phyloP scores from a whole-genome alignment of 345 rosid species.

The Combretum micranthum region DNA sequence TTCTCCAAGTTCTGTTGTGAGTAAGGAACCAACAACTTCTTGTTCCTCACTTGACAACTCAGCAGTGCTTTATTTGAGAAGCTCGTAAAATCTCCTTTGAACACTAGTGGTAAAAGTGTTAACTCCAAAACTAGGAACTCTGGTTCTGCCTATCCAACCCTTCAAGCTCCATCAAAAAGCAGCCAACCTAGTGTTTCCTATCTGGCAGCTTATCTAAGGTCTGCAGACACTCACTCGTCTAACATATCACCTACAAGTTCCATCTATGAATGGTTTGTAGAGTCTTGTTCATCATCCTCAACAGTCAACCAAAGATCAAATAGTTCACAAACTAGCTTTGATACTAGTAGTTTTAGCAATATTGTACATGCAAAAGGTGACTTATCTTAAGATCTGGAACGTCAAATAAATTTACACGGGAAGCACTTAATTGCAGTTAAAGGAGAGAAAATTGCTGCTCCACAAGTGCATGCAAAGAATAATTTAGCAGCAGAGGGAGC shows the following conservation, averaged over 20 bases:
- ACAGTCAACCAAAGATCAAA: constrained; percentile 42
- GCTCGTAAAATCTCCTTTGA: constrained; percentile 29
- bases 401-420: constrained; percentile 20
- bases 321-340: constrained; percentile 34
- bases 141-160: constrained; percentile 26
- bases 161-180: constrained; percentile 32
- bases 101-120: constrained; percentile 26
- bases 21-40: constrained; percentile 52
- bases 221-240: constrained; percentile 40
- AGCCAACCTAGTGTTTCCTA: constrained; percentile 26
- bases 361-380: constrained; percentile 12
- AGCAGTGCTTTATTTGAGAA: constrained; percentile 45
- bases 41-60: constrained; percentile 63
- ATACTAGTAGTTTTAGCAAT: constrained; percentile 22
- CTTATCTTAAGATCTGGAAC: constrained; percentile 24
- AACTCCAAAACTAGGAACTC: constrained; percentile 23
- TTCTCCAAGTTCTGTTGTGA: constrained; percentile 33
- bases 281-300: constrained; percentile 45
- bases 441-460: constrained; percentile 17
- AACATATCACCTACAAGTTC: constrained; percentile 61
- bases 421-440: constrained; percentile 24
- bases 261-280: constrained; percentile 72
- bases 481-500: constrained; percentile 26
- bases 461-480: constrained; percentile 22
- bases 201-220: constrained; percentile 34